These are phyloP conservation scores for Apophysomyces sp. DNA, from an alignment of 371 early-diverging fungal genomes.

Conservation along the genomic window DNA sequence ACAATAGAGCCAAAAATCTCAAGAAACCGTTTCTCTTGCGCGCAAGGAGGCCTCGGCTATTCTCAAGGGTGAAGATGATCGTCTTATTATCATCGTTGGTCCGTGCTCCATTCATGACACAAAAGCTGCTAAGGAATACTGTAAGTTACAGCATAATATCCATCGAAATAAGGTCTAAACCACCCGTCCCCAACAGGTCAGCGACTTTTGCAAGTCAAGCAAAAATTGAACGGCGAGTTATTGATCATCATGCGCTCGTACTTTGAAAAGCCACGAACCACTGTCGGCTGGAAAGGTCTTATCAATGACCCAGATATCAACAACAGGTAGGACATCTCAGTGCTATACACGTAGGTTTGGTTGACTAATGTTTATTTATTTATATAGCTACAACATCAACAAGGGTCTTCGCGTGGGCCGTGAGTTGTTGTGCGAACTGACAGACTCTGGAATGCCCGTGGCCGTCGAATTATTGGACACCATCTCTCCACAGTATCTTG, in stretches of 20 bases:
- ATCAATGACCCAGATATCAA: conserved; percentile 91
- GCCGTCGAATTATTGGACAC: conserved; percentile 93
- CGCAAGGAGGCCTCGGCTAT: conserved; percentile 71
- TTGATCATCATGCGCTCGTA: conserved; percentile 89
- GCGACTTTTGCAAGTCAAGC: conserved; percentile 60
- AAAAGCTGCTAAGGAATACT: conserved; percentile 83
- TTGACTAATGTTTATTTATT: not conserved
- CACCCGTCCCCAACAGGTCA: conserved; percentile 47
- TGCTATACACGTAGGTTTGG: not conserved
- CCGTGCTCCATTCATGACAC: conserved; percentile 94
- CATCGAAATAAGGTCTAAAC: not conserved
- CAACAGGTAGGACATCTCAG: conserved; percentile 50
- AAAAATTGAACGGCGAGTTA: conserved; percentile 61
- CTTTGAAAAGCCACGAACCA: conserved; percentile 95
- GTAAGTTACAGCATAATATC: conserved; percentile 13
- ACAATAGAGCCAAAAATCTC: conserved; percentile 33
- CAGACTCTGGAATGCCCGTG: conserved; percentile 82
- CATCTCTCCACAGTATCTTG: conserved; percentile 92
- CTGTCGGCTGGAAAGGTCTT: conserved; percentile 94
- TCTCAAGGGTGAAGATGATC: conserved; percentile 80
- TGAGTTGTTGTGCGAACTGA: conserved; percentile 70
- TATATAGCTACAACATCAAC: conserved; percentile 78
- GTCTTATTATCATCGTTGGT: conserved; percentile 86
- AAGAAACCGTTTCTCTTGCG: conserved; percentile 50
- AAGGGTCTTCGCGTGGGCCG: conserved; percentile 88